Evolutionary conservation across 495 filamentous ascomycete genomes (phyloP), one percentile per base, ranked within the genome.

Genomic region (Penicillium steckii): DNA sequence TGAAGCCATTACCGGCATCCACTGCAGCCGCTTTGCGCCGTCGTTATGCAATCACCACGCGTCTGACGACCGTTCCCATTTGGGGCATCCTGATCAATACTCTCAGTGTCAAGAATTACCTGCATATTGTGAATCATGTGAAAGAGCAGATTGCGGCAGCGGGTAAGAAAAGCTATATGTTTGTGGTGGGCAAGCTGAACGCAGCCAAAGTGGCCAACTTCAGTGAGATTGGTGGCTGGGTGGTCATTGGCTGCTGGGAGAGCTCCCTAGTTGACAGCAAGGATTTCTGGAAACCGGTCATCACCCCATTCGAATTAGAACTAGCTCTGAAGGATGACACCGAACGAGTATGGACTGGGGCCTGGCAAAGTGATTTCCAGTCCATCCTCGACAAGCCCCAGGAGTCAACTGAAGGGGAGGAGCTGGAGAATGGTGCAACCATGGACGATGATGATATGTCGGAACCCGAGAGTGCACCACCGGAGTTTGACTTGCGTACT

Each of bases 201-300:
- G 88, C 91, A 1, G 91, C 91, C 49, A 98, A 98, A 68, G 76
- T 98, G 4, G 95, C 94, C 19, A 98, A 98, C 69, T 98, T 98
- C 68, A 81, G 85, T 46, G 94, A 98, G 69, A 80, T 98, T 9
- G 92, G 89, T 17, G 95, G 88, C 12, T 98, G 94, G 94, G 91
- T 97, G 0, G 92, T 97, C 1, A 87, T 98, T 35, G 95, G 95
- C 8, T 98, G 94, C 71, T 97, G 95, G 94, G 94, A 98, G 69
- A 95, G 93, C 62, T 87, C 86, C 50, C 73, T 97, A 40, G 82
- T 97, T 10, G 89, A 89, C 57, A 88, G 88, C 53, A 86, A 87
- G 56, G 90, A 89, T 9, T 91, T 94, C 59, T 97, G 81, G 73
- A 85, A 80, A 63, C 90, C 90, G 1, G 81, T 97, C 3, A 81